phyloP scores from a whole-genome alignment of 768 basidiomycete species.

The Austroboletus festivus region DNA sequence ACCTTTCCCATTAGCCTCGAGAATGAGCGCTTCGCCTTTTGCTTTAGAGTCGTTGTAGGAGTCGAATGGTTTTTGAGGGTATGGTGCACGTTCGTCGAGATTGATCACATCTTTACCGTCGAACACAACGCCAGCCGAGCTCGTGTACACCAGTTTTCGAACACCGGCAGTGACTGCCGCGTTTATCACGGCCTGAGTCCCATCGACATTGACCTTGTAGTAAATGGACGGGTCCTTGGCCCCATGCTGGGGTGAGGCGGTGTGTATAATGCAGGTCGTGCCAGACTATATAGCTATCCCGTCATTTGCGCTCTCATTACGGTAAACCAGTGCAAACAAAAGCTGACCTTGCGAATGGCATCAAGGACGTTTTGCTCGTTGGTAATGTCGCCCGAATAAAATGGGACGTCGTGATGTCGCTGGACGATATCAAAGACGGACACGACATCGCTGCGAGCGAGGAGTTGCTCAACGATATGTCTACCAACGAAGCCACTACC shows the following conservation, averaged over 20 bases:
- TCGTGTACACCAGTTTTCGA: conserved; percentile 89
- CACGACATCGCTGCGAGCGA: conserved; percentile 76
- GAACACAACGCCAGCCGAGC: conserved; percentile 88
- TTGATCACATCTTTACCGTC: conserved; percentile 78
- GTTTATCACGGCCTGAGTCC: conserved; percentile 80
- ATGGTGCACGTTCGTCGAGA: conserved; percentile 82
- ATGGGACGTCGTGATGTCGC: conserved; percentile 80
- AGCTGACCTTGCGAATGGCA: conserved; percentile 68
- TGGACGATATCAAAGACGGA: conserved; percentile 92
- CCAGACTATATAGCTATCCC: conserved; percentile 48
- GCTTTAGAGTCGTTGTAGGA: conserved; percentile 95
- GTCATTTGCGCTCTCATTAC: background rate
- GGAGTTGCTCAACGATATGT: conserved; percentile 84
- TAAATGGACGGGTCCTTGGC: conserved; percentile 68
- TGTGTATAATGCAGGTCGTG: conserved; percentile 91
- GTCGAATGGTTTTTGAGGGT: conserved; percentile 74
- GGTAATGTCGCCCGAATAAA: conserved; percentile 88
- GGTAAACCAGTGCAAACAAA: conserved; percentile 1
- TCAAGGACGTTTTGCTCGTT: conserved; percentile 67
- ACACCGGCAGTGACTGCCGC: conserved; percentile 73
- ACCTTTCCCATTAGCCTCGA: conserved; percentile 81
- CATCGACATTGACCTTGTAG: conserved; percentile 92
- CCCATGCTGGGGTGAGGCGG: conserved; percentile 80
- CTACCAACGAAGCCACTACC: conserved; percentile 91
- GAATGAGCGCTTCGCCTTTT: conserved; percentile 76